phyloP scores from a whole-genome alignment of 2,329 filamentous ascomycete species.

The Fusarium decemcellulare region DNA sequence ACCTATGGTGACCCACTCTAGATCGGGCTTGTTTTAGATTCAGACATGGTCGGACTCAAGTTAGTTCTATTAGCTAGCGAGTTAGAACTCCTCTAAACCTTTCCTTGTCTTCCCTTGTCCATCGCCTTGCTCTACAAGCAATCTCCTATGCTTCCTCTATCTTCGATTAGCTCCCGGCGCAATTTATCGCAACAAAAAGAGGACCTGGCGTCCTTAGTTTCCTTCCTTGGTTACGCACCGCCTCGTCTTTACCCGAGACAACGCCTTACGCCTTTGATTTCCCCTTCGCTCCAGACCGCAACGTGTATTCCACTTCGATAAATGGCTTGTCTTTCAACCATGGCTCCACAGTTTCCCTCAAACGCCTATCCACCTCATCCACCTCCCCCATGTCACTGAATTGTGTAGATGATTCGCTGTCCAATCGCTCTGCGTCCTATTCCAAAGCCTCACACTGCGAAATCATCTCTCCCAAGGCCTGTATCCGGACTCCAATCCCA shows the following conservation, averaged over 20 bases:
- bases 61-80: constrained; percentile 22
- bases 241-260: constrained; percentile 22
- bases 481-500: constrained; percentile 16
- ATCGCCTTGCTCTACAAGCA: constrained; percentile 25
- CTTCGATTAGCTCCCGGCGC: neutral
- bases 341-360: constrained; percentile 37
- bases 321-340: constrained; percentile 38
- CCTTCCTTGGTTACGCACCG: constrained; percentile 11
- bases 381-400: constrained; percentile 46
- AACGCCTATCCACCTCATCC: constrained; percentile 34
- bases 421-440: constrained; percentile 7
- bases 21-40: constrained; percentile 33
- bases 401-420: constrained; percentile 26
- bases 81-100: constrained; percentile 17
- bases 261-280: constrained; percentile 39
- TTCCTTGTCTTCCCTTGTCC: constrained; percentile 10
- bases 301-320: constrained; percentile 44
- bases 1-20: no score
- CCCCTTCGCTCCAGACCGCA: constrained; percentile 46
- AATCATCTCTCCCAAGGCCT: constrained; percentile 21
- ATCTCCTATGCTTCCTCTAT: constrained; percentile 17
- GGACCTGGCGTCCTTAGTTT: constrained; percentile 3
- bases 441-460: constrained; percentile 22
- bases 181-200: neutral
- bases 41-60: constrained; percentile 21